phyloP scores from a whole-genome alignment of 2,329 filamentous ascomycete species.

The Celoporthe dispersa region DNA sequence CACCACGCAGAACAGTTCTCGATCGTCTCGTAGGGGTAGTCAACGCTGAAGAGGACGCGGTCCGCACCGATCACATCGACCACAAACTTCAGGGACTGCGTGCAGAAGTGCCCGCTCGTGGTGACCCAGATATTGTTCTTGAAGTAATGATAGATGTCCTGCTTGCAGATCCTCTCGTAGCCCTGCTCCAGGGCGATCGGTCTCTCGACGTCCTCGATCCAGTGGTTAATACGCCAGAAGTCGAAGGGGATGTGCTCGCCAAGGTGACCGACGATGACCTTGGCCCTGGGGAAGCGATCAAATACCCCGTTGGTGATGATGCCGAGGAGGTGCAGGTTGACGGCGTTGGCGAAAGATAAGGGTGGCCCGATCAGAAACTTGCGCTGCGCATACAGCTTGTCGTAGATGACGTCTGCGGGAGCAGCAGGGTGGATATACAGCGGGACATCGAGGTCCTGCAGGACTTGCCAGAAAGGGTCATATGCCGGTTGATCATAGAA shows the following conservation, averaged over 20 bases:
- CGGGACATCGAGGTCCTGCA: conserved; percentile 64
- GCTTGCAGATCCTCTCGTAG: conserved; percentile 51
- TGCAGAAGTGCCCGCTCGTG: conserved; percentile 60
- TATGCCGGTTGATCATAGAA: conserved; percentile 67
- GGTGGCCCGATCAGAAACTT: conserved; percentile 65
- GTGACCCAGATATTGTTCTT: conserved; percentile 60
- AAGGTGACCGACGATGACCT: conserved; percentile 53
- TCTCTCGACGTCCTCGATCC: conserved; percentile 52
- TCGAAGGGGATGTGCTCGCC: conserved; percentile 56
- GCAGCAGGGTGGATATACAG: conserved; percentile 67
- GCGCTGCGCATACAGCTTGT: conserved; percentile 54
- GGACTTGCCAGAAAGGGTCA: conserved; percentile 64
- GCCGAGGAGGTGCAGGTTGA: conserved; percentile 60
- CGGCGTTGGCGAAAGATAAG: conserved; percentile 61
- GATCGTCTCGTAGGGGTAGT: conserved; percentile 57
- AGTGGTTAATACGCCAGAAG: conserved; percentile 56
- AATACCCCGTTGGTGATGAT: conserved; percentile 57
- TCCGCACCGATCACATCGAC: conserved; percentile 54
- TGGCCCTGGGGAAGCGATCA: conserved; percentile 50
- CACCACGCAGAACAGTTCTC: conserved; percentile 48
- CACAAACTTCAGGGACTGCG: conserved; percentile 54
- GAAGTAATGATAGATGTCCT: conserved; percentile 55
- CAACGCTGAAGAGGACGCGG: conserved; percentile 56
- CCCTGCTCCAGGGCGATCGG: conserved; percentile 49
- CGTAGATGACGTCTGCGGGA: conserved; percentile 50